Evolutionary conservation across 2,329 filamentous ascomycete species (phyloP), one percentile per base, ranked within the genome.

Genomic region (Trichoderma afroharzianum): DNA sequence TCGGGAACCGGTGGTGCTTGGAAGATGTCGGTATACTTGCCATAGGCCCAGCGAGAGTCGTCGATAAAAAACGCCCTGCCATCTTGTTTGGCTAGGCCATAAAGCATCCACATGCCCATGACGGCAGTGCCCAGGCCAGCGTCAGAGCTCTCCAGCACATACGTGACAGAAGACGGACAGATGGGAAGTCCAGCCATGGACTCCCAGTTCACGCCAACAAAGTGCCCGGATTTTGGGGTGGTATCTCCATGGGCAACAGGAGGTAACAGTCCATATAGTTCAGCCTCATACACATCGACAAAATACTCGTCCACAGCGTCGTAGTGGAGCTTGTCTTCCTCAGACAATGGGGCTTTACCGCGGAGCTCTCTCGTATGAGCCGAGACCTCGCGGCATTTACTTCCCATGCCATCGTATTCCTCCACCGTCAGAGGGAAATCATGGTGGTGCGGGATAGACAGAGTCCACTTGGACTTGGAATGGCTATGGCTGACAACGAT

Each of bases 41-140:
- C 94, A 76, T 96, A 96, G 1, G 92, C 90, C 91, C 94, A 97
- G 74, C 91, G 87, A 7, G 91, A 89, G 80, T 97, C 94, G 76
- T 97, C 93, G 73, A 97, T 85, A 82, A 97, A 97, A 81, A 97
- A 97, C 1, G 89, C 85, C 28, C 93, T 86, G 15, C 88, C 88
- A 78, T 97, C 92, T 72, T 90, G 87, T 78, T 91, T 85, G 2
- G 94, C 93, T 68, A 97, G 82, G 4, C 93, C 93, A 78, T 96
- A 97, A 30, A 93, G 91, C 76, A 92, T 91, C 93, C 94, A 97
- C 70, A 97, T 79, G 77, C 91, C 87, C 87, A 97, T 90, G 72
- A 97, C 81, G 1, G 91, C 90, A 74, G 89, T 90, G 6, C 94
- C 94, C 11, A 97, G 84, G 3, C 94, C 94, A 2, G 93, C 92